phyloP scores from a whole-genome alignment of 495 filamentous ascomycete species.

The Amniculicola lignicola region DNA sequence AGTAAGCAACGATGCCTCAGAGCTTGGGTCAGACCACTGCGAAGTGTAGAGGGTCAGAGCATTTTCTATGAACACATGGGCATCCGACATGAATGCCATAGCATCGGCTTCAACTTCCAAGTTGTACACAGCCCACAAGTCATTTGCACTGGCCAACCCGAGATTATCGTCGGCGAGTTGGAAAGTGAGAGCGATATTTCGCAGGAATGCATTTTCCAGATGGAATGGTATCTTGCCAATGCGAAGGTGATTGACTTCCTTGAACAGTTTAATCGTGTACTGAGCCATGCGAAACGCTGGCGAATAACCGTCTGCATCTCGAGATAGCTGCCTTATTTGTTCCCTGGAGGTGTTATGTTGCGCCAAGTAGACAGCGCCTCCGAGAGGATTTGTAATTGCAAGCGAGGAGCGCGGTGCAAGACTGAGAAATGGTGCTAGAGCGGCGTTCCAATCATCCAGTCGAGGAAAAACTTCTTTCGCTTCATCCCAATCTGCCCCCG shows the following conservation, averaged over 20 bases:
- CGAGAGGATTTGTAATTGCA: constrained; percentile 67
- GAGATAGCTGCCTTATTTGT: constrained; percentile 37
- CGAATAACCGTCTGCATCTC: constrained; percentile 68
- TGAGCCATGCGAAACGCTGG: constrained; percentile 68
- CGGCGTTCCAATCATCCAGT: constrained; percentile 47
- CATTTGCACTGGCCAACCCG: constrained; percentile 55
- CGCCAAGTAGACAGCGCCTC: constrained; percentile 67
- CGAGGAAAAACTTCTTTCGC: constrained; percentile 51
- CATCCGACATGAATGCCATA: constrained; percentile 57
- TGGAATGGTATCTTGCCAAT: constrained; percentile 12
- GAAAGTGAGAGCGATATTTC: constrained; percentile 52
- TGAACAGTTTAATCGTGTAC: constrained; percentile 60
- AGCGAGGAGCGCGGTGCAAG: constrained; percentile 58
- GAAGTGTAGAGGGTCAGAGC: constrained; percentile 42
- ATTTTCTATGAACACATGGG: constrained; percentile 52
- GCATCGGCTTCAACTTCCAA: constrained; percentile 58
- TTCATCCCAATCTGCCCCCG: constrained; percentile 39
- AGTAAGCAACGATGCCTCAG: constrained; percentile 7
- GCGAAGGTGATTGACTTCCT: constrained; percentile 25
- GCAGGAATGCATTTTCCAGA: constrained; percentile 33
- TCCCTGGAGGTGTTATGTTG: constrained; percentile 30
- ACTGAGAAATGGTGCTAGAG: constrained; percentile 60
- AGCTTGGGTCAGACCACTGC: constrained; percentile 2
- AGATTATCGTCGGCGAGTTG: constrained; percentile 64
- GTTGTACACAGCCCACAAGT: constrained; percentile 49